Conservation (phyloP, 331 rosid genomes). For the Rosa hybrid region DNA sequence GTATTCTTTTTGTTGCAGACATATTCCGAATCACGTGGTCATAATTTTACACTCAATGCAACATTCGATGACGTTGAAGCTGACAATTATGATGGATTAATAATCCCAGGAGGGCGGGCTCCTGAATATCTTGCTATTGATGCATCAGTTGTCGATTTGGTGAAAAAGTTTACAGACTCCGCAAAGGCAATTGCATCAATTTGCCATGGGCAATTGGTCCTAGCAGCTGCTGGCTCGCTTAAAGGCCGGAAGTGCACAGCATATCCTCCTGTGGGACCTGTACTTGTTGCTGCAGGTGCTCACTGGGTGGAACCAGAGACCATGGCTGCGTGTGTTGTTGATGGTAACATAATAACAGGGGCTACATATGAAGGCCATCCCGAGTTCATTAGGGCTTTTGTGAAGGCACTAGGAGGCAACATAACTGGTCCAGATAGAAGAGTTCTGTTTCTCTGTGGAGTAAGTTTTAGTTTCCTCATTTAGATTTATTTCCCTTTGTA, state of each 20-base stretch:
- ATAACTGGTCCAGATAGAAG: conserved; percentile 56
- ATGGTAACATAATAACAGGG: conserved; percentile 69
- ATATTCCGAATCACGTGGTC: conserved; percentile 65
- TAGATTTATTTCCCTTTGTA: neutral
- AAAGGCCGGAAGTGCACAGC: conserved; percentile 73
- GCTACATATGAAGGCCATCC: conserved; percentile 64
- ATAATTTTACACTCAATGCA: conserved; percentile 75
- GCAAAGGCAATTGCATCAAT: conserved; percentile 64
- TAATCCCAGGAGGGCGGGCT: conserved; percentile 85
- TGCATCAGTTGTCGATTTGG: conserved; percentile 55
- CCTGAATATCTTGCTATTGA: conserved; percentile 82
- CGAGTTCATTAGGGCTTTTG: conserved; percentile 48
- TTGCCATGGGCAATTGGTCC: conserved; percentile 83
- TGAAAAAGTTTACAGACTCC: conserved; percentile 44
- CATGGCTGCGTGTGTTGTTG: conserved; percentile 49
- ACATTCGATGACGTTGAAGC: conserved; percentile 66
- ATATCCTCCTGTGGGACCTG: conserved; percentile 50
- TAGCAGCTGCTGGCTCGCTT: conserved; percentile 75
- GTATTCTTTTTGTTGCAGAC: conserved; percentile 40
- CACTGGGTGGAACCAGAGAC: conserved; percentile 85
- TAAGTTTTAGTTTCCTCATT: conserved; percentile 32
- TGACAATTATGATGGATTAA: conserved; percentile 67
- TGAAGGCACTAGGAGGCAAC: conserved; percentile 81
- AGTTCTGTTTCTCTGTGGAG: conserved; percentile 88
- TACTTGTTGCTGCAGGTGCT: conserved; percentile 72